These are phyloP conservation scores for Cladobotryum protrusum DNA, from an alignment of 2,329 filamentous ascomycete genomes.

Conservation along the genomic window DNA sequence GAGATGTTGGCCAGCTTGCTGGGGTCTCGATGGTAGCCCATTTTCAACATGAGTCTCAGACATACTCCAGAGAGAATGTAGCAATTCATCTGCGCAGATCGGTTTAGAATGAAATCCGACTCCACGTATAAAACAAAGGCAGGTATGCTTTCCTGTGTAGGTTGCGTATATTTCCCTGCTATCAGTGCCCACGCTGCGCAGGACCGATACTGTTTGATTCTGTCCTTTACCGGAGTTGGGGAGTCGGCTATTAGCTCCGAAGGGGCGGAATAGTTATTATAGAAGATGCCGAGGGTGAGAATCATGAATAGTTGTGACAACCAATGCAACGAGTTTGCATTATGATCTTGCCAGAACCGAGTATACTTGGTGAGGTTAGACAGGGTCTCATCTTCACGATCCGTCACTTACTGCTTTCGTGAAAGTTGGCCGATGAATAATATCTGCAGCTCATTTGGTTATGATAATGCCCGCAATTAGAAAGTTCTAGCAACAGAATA, in stretches of 20 bases:
- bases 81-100: slow-evolving; percentile 45
- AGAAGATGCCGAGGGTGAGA: slow-evolving; percentile 37
- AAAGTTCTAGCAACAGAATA: background rate
- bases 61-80: slow-evolving; percentile 46
- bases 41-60: slow-evolving; percentile 50
- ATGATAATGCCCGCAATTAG: background rate
- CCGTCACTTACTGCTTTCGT: slow-evolving; percentile 32
- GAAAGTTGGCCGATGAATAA: slow-evolving; percentile 49
- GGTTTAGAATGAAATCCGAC: slow-evolving; percentile 46
- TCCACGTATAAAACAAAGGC: slow-evolving; percentile 48
- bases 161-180: slow-evolving; percentile 44
- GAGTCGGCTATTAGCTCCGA: slow-evolving; percentile 40
- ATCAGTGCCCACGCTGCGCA: slow-evolving; percentile 48
- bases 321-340: slow-evolving; percentile 36
- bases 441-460: slow-evolving; percentile 30
- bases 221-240: slow-evolving; percentile 33
- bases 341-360: slow-evolving; percentile 42
- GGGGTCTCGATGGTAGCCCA: slow-evolving; percentile 53
- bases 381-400: background rate
- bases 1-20: slow-evolving; percentile 44
- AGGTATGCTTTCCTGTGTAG: slow-evolving; percentile 42
- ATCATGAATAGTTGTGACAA: slow-evolving; percentile 47
- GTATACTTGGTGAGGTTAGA: slow-evolving; percentile 33
- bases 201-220: slow-evolving; percentile 42
- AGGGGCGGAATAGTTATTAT: slow-evolving; percentile 37